Evolutionary conservation across 768 basidiomycete genomes (phyloP), one percentile per base, ranked within the genome.

Genomic region (Mycena filopes): DNA sequence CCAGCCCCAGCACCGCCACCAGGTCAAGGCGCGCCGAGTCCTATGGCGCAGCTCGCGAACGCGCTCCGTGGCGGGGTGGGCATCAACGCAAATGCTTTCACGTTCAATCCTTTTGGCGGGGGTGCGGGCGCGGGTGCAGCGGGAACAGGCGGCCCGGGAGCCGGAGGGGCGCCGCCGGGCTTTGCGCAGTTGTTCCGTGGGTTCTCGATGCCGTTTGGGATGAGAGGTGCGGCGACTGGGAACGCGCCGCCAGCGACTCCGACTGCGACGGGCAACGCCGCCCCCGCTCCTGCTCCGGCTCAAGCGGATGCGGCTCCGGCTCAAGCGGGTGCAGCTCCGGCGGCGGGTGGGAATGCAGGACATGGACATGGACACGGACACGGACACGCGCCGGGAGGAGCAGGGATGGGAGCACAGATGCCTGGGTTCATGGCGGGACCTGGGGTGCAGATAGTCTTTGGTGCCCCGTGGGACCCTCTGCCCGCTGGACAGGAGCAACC

Each of bases 111-210:
- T 10, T 9, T 9, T 36, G 36, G 36, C 15, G 36, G 11, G 6
- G 25, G 5, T 10, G 47, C 15, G 11, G 47, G 28, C 4, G 15
- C 15, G 2, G 49, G 20, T 2, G 41, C 13, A 6, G 55, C 21
- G 25, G 31, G 45, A 23, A 41, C 18, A 41, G 36, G 26, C 46
- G 13, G 4, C 18, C 46, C 11, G 9, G 55, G 48, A 9, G 31
- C 20, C 7, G 49, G 50, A 25, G 63, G 47, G 18, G 29, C 20
- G 9, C 50, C 33, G 21, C 54, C 60, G 20, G 54, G 28, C 12
- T 54, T 68, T n/a, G 57, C 58, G 28, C 62, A 68, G 66, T 15
- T 68, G 25, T 64, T 67, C 18, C 49, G 66, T 7, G 56, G 56
- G 36, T 63, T 67, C 26, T 55, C 5, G 36, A 4, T 33, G 45